Base-by-base conservation (phyloP, 2,329 filamentous ascomycete species). In the Chrysosporium queenslandicum region DNA sequence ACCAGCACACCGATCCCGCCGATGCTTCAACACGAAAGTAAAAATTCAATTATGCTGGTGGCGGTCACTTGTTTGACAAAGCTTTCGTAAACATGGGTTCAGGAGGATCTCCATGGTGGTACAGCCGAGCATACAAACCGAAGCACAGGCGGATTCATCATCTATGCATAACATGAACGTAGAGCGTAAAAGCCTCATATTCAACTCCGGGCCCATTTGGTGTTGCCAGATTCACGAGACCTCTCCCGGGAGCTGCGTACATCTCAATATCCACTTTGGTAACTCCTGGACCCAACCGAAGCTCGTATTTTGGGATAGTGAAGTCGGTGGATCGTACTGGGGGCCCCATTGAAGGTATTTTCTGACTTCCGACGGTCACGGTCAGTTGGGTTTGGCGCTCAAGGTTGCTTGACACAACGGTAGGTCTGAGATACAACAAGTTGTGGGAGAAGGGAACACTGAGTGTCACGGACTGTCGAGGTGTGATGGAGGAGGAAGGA, bases 261-360 rank as follows among this genome's bases (percentile, higher is more conserved):
- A 91, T 74, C 61, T 91, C 85, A 6, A 94, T 76, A 60, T 89
- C 85, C 47, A 95, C 78, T 42, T 83, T 78, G 59, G 92, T 94
- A 47, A 88, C 77, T 5, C 87, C 88, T 1, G 79, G 77, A 23
- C 79, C 76, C 25, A 95, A 71, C 48, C 79, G 79, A 6, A 82
- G 77, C 60, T 95, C 89, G 60, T 88, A 95, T 0, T 85, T 71
- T n/a, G 83, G 82, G 56, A 80, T 80, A 54, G 75, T 74, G 43
- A 69, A 74, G 59, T 77, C 73, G 16, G 59, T 56, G 48, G 72
- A 70, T 41, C 77, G 69, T 20, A 71, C 68, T 48, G 81, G 80
- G 20, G 79, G 76, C 2, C 78, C 75, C 21, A 77, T 73, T 56
- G 78, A 77, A n/a, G 85, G 74, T 6, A 84, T 76, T 47, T 74